Percentiles rank a stretch among this genome's conserved stretches.
Conservation (phyloP, 23 red algal species). For the Agarophyton chilense region DNA sequence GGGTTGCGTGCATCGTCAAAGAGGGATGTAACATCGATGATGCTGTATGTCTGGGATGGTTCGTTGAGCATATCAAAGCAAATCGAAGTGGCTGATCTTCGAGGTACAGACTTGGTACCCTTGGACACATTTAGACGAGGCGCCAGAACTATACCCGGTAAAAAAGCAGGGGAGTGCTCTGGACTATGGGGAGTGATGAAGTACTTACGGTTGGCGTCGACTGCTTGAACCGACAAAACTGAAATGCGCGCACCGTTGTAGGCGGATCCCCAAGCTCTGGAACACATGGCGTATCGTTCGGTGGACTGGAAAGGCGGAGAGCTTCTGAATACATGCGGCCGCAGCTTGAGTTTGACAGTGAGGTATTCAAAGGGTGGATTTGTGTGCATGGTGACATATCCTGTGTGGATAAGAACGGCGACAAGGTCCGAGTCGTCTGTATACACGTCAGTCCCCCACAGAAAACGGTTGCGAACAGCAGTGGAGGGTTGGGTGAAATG, state of each 20-base stretch:
- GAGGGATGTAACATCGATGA: conserved; percentile 11
- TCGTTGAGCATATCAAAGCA: conserved; percentile 50
- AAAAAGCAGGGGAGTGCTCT: background rate
- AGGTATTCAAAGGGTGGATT: background rate
- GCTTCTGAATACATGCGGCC: background rate
- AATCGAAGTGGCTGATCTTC: background rate
- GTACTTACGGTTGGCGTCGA: background rate
- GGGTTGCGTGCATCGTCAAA: background rate
- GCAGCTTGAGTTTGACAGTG: conserved; percentile 23
- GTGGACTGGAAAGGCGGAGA: background rate
- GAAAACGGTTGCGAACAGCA: conserved; percentile 34
- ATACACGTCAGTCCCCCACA: conserved; percentile 73
- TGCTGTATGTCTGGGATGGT: conserved; percentile 23
- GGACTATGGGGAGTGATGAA: background rate
- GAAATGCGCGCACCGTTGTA: conserved; percentile 26
- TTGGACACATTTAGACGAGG: background rate
- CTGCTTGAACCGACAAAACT: conserved; percentile 2
- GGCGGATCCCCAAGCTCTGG: conserved; percentile 21
- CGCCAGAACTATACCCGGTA: background rate
- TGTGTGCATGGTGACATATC: conserved; percentile 2
- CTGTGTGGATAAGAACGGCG: conserved; percentile 67
- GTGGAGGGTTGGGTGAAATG: conserved; percentile 48
- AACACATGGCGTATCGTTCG: background rate
- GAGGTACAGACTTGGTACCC: background rate
- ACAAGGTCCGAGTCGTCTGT: conserved; percentile 81